A percentile compares a stretch with the other conserved stretches of the same genome.
Conservation (phyloP, 805 yeast genomes). For the Kuraishia floccosa region DNA sequence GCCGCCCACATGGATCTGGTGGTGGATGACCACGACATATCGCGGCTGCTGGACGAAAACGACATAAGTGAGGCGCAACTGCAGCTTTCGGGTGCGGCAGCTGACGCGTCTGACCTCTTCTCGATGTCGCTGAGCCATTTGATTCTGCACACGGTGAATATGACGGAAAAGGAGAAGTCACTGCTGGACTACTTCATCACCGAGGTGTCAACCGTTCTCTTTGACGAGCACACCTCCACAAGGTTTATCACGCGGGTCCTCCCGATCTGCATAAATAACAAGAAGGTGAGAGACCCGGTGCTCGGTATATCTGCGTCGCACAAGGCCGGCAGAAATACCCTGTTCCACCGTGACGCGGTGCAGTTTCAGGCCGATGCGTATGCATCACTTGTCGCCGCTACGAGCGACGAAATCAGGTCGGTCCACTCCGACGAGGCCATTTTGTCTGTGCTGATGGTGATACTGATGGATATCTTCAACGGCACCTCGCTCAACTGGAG, state of each 20-base stretch:
- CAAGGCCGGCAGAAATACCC: slow-evolving; percentile 6
- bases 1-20: background rate
- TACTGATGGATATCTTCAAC: too few species aligned
- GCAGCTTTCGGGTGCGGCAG: background rate
- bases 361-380: slow-evolving; percentile 5
- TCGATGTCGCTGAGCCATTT: slow-evolving; percentile 3
- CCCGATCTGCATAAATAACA: slow-evolving; percentile 11
- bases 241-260: slow-evolving; percentile 12
- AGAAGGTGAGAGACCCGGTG: slow-evolving; percentile 12
- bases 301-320: slow-evolving; percentile 17
- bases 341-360: background rate
- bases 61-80: background rate
- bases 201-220: slow-evolving; percentile 13
- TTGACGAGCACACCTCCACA: slow-evolving; percentile 14
- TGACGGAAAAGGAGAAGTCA: slow-evolving; percentile 10
- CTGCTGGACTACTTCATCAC: slow-evolving; percentile 13
- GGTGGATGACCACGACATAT: too few species aligned
- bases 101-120: background rate
- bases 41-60: too few species aligned
- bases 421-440: too few species aligned
- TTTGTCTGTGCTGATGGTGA: slow-evolving; percentile 13
- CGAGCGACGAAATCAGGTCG: slow-evolving; percentile 10
- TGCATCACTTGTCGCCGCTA: slow-evolving; percentile 5
- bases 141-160: background rate
- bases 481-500: slow-evolving; percentile 18